Base-by-base conservation (phyloP, 2,329 filamentous ascomycete genomes). In the Aspergillus sp. region DNA sequence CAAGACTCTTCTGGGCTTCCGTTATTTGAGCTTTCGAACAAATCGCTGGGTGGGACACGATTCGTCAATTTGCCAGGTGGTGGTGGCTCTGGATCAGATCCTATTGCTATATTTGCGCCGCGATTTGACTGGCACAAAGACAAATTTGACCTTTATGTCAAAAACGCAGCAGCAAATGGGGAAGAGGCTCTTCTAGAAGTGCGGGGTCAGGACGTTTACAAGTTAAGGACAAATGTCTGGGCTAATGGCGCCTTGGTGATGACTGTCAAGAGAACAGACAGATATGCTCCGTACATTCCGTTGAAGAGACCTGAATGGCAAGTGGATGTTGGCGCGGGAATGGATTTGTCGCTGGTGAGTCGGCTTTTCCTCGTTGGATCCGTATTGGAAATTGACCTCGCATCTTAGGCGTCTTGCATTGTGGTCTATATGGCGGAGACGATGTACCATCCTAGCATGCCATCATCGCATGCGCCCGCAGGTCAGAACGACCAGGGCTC, bases 311-410 rank as follows among this genome's bases (percentile, higher is more conserved):
- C 47, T 5, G 39, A 54, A 35, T 57, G 57, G 56, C 43, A 50
- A 43, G 46, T 57, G 5, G 46, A 49, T 27, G 44, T 58, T 12
- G 49, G 48, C 1, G 41, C 51, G 28, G 51, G 57, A 7, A 42
- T 59, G 47, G 57, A 59, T 46, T 12, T 54, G 27, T 51, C 52
- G 27, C 45, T 59, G 44, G 54, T 52, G 41, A 42, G 49, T 39
- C 26, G 3, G 4, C 4, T 34, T 8, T 34, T 3, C n/a, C 3
- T 34, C 4, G 3, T 34, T 4, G 8, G 8, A 3, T 34, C 4
- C 33, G 19, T 19, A 19, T 19, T 19, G 1, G 19, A 19, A 19
- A 34, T 34, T n/a, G 33, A 19, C 19, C 19, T 19, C 19, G 19
- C 19, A 19, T 19, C 19, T 19, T 19, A 19, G 19, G 19, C 19